Percentiles rank a stretch among this genome's conserved stretches.
phyloP scores from a whole-genome alignment of 1,284 basidiomycete species.

The Sanghuangporus weigelae region DNA sequence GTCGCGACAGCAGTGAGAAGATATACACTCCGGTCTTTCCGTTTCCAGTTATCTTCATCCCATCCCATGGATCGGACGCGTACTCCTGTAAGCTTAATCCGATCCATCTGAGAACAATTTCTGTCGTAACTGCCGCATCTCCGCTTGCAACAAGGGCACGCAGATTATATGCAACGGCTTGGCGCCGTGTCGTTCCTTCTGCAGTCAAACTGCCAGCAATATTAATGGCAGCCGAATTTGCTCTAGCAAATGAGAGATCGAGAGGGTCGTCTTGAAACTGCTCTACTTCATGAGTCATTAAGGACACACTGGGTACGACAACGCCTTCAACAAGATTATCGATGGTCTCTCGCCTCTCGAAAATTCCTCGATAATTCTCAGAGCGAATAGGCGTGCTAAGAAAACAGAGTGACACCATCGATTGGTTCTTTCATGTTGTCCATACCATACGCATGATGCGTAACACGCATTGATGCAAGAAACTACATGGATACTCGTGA shows the following conservation, averaged over 20 bases:
- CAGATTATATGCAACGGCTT: slow-evolving; percentile 90
- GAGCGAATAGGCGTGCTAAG: slow-evolving; percentile 90
- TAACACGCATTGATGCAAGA: no score
- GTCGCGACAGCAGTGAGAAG: slow-evolving; percentile 85
- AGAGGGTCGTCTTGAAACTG: slow-evolving; percentile 97
- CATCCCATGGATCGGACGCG: no score
- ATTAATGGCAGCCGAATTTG: slow-evolving; percentile 44
- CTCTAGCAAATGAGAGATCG: slow-evolving; percentile 67
- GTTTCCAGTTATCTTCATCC: no score
- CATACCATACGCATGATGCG: no score
- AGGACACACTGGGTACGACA: slow-evolving; percentile 86
- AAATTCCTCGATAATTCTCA: slow-evolving; percentile 61
- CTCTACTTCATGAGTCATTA: slow-evolving; percentile 89
- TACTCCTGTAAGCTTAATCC: no score
- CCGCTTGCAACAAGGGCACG: slow-evolving; percentile 80
- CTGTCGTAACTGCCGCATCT: no score
- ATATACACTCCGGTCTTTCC: slow-evolving; percentile 94
- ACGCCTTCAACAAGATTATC: slow-evolving; percentile 84
- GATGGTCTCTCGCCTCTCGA: slow-evolving; percentile 75
- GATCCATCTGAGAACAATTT: no score
- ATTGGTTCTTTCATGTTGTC: no score
- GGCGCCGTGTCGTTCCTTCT: slow-evolving; percentile 74
- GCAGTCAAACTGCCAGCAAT: slow-evolving; percentile 34
- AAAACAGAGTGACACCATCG: slow-evolving; percentile 87
- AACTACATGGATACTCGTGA: no score